Base-by-base conservation (phyloP, 1,139 yeast species). In the Magnusiomyces clavatus region DNA sequence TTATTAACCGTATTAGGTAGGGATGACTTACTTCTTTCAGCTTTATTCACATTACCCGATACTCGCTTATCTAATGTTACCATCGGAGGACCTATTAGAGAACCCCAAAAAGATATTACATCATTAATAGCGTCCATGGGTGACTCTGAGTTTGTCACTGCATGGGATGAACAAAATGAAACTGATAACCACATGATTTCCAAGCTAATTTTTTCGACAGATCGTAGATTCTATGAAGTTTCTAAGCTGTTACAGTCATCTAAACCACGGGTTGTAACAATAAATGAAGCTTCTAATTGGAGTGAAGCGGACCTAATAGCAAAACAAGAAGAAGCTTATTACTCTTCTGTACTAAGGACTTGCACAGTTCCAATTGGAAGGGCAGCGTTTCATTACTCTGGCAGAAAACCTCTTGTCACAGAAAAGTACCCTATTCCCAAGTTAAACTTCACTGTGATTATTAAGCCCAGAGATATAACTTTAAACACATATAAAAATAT, bases 391-490 rank as follows among this genome's bases (percentile, higher is more conserved):
- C 81, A 77, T 60, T 81, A 78, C 57, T 82, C 86, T 1, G 82
- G 92, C 13, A 75, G 88, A 55, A 75, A 77, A 53, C 97, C 97
- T 0, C 69, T 89, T 51, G 76, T 86, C 39, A 88, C 97, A 0
- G 97, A 92, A 63, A 82, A 83, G 56, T 86, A 88, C 60, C 86
- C 87, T 0, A 81, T 86, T 24, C 92, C 95, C 0, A 80, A 79
- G 55, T 72, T 92, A 65, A 86, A 87, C 62, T 80, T 87, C 58
- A 80, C 77, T 55, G 78, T 88, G 0, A 62, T 79, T 24, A 78
- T 90, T 49, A 72, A 80, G 16, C 95, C 97, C 0, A 76, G 75
- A 44, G 81, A 82, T 69, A 76, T 81, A 2, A 85, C 82, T 31
- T 78, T 87, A 1, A 74, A 82, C 0, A 68, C 82, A 3, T 82